Percentiles rank a stretch among this genome's conserved stretches.
Conservation (phyloP, 495 filamentous ascomycete species). For the Staphylotrichum tortipilum region DNA sequence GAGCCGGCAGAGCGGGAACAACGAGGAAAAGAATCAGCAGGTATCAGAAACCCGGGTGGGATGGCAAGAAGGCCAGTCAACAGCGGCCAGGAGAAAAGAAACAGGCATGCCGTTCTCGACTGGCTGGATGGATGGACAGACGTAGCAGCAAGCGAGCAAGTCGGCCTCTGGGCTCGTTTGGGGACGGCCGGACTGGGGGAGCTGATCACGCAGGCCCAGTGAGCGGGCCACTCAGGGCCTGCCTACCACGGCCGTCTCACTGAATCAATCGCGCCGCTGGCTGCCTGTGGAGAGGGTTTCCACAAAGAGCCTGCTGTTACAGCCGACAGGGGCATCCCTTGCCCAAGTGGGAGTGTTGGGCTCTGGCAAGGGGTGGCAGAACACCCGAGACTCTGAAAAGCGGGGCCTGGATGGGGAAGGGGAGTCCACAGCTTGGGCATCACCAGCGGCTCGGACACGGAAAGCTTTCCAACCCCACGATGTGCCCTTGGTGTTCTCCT, state of each 20-base stretch:
- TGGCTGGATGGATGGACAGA: not conserved
- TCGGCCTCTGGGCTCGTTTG: conserved; percentile 15
- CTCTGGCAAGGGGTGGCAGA: not conserved
- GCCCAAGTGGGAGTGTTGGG: not conserved
- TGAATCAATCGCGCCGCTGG: too few relatives aligned
- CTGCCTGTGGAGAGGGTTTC: conserved; percentile 5
- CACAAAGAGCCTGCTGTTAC: conserved; percentile 4
- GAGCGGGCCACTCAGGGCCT: conserved; percentile 8
- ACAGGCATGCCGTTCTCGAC: not conserved
- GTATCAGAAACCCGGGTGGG: not conserved
- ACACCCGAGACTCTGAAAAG: conserved; percentile 10
- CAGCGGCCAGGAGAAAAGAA: not conserved
- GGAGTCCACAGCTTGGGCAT: not conserved
- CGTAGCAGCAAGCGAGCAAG: conserved; percentile 1
- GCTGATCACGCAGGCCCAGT: conserved; percentile 28
- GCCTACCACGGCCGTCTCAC: conserved; percentile 21
- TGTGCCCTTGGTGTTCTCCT: too few relatives aligned
- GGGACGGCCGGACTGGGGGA: conserved; percentile 17
- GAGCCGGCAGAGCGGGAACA: not conserved
- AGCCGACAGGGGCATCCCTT: conserved; percentile 6
- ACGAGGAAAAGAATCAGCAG: conserved; percentile 9
- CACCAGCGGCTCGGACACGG: not conserved
- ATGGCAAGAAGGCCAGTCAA: conserved; percentile 1
- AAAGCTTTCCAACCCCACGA: too few relatives aligned
- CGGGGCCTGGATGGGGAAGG: not conserved